Evolutionary conservation across 2,329 filamentous ascomycete species (phyloP).

Genomic region (Thyridium curvatum): DNA sequence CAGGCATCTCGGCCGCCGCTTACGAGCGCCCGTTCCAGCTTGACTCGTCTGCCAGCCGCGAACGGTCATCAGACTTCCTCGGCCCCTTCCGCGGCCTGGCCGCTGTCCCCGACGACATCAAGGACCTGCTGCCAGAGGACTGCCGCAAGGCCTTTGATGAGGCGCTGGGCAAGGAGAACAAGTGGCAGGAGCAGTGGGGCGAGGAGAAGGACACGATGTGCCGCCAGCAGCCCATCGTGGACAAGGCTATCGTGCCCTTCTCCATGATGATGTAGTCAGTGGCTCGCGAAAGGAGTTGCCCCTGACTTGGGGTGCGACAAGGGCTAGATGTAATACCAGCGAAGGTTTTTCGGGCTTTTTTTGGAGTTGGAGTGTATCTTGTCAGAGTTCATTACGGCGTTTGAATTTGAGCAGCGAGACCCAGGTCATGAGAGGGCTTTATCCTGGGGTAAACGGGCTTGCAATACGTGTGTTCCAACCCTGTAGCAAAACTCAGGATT

Average conservation of each 20-base stretch:
- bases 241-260: conserved; percentile 59
- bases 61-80: conserved; percentile 33
- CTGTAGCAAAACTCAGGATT: too few species aligned
- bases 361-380: too few species aligned
- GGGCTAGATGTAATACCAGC: not conserved
- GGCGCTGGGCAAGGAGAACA: conserved; percentile 55
- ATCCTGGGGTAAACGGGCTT: too few species aligned
- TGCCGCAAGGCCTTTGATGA: conserved; percentile 68
- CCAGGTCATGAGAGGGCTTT: too few species aligned
- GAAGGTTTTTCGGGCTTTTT: not conserved
- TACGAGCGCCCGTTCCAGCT: conserved; percentile 24
- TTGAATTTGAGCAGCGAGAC: too few species aligned
- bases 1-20: conserved; percentile 37
- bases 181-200: conserved; percentile 72
- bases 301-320: too few species aligned
- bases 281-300: not conserved
- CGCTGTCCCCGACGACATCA: conserved; percentile 59
- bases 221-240: conserved; percentile 48
- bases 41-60: conserved; percentile 10
- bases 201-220: conserved; percentile 55
- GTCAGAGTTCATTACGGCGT: too few species aligned
- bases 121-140: conserved; percentile 59
- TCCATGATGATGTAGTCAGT: conserved; percentile 26
- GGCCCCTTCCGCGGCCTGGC: conserved; percentile 53
- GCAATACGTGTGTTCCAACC: too few species aligned